Evolutionary conservation across 2,329 filamentous ascomycete genomes (phyloP).

Genomic region (Microdochium bolleyi): DNA sequence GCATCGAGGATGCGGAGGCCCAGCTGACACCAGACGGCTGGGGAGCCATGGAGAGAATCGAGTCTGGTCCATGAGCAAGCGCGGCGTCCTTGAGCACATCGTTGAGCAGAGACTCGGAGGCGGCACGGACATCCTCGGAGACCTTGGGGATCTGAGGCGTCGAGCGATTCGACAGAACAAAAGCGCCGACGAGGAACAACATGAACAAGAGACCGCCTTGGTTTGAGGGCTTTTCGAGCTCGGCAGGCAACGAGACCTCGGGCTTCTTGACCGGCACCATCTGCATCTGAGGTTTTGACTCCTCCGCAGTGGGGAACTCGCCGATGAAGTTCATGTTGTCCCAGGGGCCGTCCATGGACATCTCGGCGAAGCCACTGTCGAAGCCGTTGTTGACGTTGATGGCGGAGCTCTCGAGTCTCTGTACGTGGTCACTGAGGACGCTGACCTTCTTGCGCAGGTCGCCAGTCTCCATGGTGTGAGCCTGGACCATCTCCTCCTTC

Average conservation of each 20-base stretch:
- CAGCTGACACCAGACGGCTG: conserved; percentile 44
- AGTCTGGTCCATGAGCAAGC: conserved; percentile 38
- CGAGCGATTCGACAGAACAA: conserved; percentile 81
- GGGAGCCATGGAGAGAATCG: conserved; percentile 37
- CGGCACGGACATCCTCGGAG: conserved; percentile 72
- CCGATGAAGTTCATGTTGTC: conserved; percentile 73
- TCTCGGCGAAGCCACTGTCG: conserved; percentile 66
- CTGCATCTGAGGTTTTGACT: conserved; percentile 53
- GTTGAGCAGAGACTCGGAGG: conserved; percentile 69
- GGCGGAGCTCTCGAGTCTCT: conserved; percentile 59
- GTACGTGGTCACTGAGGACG: conserved; percentile 66
- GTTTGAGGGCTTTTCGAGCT: conserved; percentile 57
- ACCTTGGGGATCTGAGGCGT: conserved; percentile 66
- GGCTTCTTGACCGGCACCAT: conserved; percentile 46
- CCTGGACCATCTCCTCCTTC: conserved; percentile 84
- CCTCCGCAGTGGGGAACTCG: conserved; percentile 56
- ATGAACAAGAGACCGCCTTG: conserved; percentile 83
- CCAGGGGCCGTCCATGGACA: conserved; percentile 77
- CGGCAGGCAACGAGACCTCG: conserved; percentile 34
- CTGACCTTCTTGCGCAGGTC: conserved; percentile 89
- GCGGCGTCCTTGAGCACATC: conserved; percentile 77
- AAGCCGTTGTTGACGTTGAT: conserved; percentile 55
- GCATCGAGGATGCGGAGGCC: conserved; percentile 28
- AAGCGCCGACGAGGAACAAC: conserved; percentile 93
- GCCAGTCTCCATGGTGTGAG: conserved; percentile 82